Base-by-base conservation (phyloP, 441 rosid genomes). In the Bruguiera hainesii region DNA sequence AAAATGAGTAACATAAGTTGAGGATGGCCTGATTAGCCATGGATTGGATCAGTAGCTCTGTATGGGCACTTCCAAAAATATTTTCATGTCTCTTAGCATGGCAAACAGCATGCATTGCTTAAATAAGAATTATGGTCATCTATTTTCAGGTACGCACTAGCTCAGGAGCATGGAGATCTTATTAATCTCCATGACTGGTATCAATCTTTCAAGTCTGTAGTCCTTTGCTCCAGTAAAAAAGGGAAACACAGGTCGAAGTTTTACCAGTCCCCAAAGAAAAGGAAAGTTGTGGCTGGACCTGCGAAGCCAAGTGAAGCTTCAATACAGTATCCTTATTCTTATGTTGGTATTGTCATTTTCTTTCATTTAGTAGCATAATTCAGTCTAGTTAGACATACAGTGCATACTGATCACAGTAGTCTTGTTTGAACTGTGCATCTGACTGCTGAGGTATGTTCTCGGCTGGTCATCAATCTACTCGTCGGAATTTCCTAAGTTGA, bases 151-250 rank as follows among this genome's bases (percentile, higher is more conserved):
- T 92, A 90, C 76, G 75, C 70, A 5, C 84, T 91, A 31, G 85
- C 88, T 65, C 96, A 86, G 79, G 98, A 92, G 82, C 98, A 95
- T 60, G 93, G 95, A 0, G 98, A 91, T 81, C 84, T 87, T 72
- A 80, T 91, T 59, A 95, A 95, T 79, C 84, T 95, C 37, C 91
- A 92, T 66, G 99, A 91, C 76, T 95, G 98, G 99, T 90, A 91
- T 67, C 88, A 87, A 73, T 85, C 96, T 61, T 95, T 91, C 79
- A 95, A 92, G 76, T 75, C 84, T n/a, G 72, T 89, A 48, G 76
- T 78, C 66, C 64, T 73, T 67, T 67, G 73, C 65, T 66, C 78
- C 20, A 73, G 61, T 52, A 80, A 66, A 67, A 82, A 80, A 73
- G 77, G 74, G 71, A 89, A 83, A 76, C 81, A 57, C 42, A 83